Base-by-base conservation (phyloP, 179 eudicot genomes). In the Camellia oleifera region DNA sequence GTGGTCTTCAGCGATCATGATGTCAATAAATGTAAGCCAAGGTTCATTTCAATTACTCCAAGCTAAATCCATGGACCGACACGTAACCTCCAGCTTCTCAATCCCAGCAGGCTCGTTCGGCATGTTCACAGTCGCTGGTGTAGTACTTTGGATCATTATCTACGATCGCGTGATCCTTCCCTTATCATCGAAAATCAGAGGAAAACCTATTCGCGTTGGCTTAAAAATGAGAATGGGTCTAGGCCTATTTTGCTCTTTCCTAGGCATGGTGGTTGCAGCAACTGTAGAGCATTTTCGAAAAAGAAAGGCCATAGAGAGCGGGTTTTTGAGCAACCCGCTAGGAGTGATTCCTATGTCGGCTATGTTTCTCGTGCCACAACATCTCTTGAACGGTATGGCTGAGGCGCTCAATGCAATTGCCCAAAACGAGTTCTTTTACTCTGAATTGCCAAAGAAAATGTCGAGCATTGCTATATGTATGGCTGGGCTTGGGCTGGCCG, bases 381-480 rank as follows among this genome's bases (percentile, higher is more conserved):
- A 87, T 20, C 12, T 80, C 26, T 67, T 95, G 50, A 69, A 74
- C n/a, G 99, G 99, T 8, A 58, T 95, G 54, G 92, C 98, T 0
- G 98, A 95, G 82, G 93, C 92, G 0, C 88, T 95, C 70, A 91
- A 89, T 40, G 90, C 87, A 0, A 89, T 94, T 46, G 98, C 90
- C 5, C 97, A 92, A 71, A 92, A 87, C 0, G 98, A 95, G 79
- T 95, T 95, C 66, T 95, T 84, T 84, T 95, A 95, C 86, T 86
- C 97, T 0, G 97, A 95, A 79, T 87, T 95, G 80, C 98, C 99
- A 4, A 92, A 91, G 80, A 95, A 88, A 80, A 95, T 95, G 98
- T 89, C 99, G 0, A 95, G 98, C 75, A 83, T 95, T 13, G 98
- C 94, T 0, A 79, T 91, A 0, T 79, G 90, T 8, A 82, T 95